Percentiles rank a stretch among this genome's conserved stretches.
These are phyloP conservation scores for Globisporangium barbulae DNA, from an alignment of 352 stramenopile genomes.

Conservation along the genomic window DNA sequence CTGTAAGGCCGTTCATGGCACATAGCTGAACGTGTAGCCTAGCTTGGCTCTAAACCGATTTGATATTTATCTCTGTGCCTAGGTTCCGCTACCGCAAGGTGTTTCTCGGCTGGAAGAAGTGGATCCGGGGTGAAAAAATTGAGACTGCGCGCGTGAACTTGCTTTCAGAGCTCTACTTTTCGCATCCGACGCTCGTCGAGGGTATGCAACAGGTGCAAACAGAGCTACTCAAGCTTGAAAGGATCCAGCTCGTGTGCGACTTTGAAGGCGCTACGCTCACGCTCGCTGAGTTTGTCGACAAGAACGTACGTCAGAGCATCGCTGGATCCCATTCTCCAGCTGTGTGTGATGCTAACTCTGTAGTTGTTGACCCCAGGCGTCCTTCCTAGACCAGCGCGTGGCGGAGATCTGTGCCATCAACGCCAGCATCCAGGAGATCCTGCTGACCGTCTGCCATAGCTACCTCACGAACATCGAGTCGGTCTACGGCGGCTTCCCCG, in stretches of 20 bases:
- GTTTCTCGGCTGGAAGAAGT: constrained; percentile 56
- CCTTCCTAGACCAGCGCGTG: constrained; percentile 18
- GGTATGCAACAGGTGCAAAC: constrained; percentile 32
- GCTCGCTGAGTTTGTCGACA: constrained; percentile 27
- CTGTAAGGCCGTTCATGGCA: constrained; percentile 20
- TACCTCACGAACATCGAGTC: constrained; percentile 37
- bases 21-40: too few relatives aligned
- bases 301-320: constrained; percentile 31
- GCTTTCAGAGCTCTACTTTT: constrained; percentile 49
- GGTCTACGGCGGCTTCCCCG: constrained; percentile 38
- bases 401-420: constrained; percentile 28
- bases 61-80: background rate
- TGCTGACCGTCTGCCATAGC: constrained; percentile 32
- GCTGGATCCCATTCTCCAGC: too few relatives aligned
- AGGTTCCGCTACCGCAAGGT: constrained; percentile 73
- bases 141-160: constrained; percentile 40
- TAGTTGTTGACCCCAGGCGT: background rate
- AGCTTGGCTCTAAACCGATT: background rate
- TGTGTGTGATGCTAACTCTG: background rate
- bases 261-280: constrained; percentile 35
- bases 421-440: constrained; percentile 30
- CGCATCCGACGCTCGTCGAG: constrained; percentile 28
- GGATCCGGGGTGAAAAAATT: constrained; percentile 38
- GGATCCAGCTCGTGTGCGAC: constrained; percentile 39
- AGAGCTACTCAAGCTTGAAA: constrained; percentile 30